Evolutionary conservation across 352 stramenopile species (phyloP).

Genomic region (Pythium sp.): DNA sequence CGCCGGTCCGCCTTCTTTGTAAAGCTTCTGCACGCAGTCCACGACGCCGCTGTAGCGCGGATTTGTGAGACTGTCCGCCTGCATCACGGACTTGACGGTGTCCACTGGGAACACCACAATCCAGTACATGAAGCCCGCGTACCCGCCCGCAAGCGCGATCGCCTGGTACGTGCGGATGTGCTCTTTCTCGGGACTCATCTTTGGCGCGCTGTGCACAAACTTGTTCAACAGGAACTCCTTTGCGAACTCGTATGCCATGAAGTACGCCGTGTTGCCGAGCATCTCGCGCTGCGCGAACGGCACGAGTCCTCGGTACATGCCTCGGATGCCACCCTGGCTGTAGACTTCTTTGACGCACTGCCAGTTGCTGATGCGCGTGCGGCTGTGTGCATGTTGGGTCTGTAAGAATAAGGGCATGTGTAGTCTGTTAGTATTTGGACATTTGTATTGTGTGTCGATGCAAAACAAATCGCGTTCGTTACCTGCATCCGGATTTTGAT

Average conservation of each 20-base stretch:
- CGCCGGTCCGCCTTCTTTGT: conserved; percentile 52
- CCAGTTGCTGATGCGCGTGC: conserved; percentile 68
- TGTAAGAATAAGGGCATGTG: conserved; percentile 14
- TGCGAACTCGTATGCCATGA: conserved; percentile 74
- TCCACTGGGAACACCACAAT: conserved; percentile 76
- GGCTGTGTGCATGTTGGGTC: conserved; percentile 51
- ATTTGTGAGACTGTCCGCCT: conserved; percentile 70
- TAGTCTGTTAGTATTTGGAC: not conserved
- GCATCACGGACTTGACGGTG: conserved; percentile 83
- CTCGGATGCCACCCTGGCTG: conserved; percentile 47
- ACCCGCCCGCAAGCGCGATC: conserved; percentile 68
- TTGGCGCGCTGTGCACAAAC: conserved; percentile 35
- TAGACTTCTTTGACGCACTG: conserved; percentile 70
- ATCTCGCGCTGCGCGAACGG: conserved; percentile 73
- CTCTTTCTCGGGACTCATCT: conserved; percentile 48
- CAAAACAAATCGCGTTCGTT: not conserved
- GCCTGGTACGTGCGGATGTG: conserved; percentile 70
- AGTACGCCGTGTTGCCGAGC: conserved; percentile 84
- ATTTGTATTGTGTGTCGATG: not conserved
- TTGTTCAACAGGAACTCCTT: conserved; percentile 65
- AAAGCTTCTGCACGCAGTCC: conserved; percentile 67
- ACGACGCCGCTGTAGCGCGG: conserved; percentile 66
- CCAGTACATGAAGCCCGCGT: conserved; percentile 85
- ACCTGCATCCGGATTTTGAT: conserved; percentile 75
- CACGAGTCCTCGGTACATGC: conserved; percentile 75